Evolutionary conservation across 352 stramenopile species (phyloP), one percentile per base, ranked within the genome.

Genomic region (Thraustochytrium sp.): DNA sequence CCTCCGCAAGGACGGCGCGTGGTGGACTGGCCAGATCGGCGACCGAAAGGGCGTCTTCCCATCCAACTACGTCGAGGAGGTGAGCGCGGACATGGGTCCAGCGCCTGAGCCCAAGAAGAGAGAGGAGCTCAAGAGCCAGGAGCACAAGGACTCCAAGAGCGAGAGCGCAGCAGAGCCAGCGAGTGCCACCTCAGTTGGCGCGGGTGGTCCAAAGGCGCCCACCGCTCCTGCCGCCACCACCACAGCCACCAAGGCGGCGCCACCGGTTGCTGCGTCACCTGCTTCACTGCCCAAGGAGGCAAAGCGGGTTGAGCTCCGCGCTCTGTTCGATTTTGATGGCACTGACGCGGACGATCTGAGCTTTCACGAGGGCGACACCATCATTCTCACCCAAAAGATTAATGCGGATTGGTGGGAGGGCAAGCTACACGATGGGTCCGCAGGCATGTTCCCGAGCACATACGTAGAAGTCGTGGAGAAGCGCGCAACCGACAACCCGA

Each of bases 371-470:
- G 68, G 68, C 34, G 68, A 80, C 38, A 51, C 44, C 46, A 65
- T 80, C 9, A 36, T n/a, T 21, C 34, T 80, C 44, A 29, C 21
- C 23, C 11, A 64, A 18, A 53, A 80, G 29, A 9, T 16, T 9
- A 31, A 44, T 1, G 68, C 26, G 5, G 68, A 44, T 13, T 80
- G 68, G 68, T 80, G 68, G 68, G 21, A 34, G n/a, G 68, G 68
- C 48, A 21, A 23, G 23, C 37, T 46, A 63, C 9, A 1, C 3
- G 44, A 80, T 37, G 68, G 68, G 18, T 1, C 68, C 21, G 5
- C 3, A 34, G 68, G 68, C 8, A 26, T 72, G 13, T 80, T 80
- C 42, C 68, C 68, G 46, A 75, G 68, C n/a, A 80, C 76, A 1
- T 80, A 80, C 26, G 68, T 80, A 13, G 68, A 80, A 42, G n/a